phyloP scores from a whole-genome alignment of 2,329 filamentous ascomycete genomes.

The Xylariomycetidae sp. region DNA sequence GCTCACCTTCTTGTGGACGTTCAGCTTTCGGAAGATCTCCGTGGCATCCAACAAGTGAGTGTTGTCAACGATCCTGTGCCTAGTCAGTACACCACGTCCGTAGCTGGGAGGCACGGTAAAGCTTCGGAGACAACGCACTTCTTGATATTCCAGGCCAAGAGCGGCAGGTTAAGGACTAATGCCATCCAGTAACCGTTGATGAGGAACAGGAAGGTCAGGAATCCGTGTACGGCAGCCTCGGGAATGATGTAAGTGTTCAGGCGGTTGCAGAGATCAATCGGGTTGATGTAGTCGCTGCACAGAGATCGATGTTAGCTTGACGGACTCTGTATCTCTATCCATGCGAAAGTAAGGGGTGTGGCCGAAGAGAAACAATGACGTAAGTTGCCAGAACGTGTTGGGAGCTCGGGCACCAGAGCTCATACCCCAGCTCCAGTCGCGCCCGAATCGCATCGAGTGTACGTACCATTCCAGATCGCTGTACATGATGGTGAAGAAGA shows the following conservation, averaged over 20 bases:
- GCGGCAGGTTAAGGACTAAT: constrained; percentile 82
- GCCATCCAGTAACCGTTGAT: constrained; percentile 99
- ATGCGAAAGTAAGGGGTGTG: constrained; percentile 1
- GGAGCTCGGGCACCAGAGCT: constrained; percentile 6
- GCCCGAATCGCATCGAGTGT: neutral
- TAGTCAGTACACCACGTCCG: constrained; percentile 14
- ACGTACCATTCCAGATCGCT: constrained; percentile 97
- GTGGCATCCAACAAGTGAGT: constrained; percentile 95
- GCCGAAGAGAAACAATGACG: constrained; percentile 14
- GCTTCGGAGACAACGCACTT: constrained; percentile 60
- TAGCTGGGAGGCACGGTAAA: no score
- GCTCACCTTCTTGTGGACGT: constrained; percentile 93
- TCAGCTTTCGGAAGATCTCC: constrained; percentile 98
- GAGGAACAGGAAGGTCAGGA: constrained; percentile 91
- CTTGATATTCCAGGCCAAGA: constrained; percentile 91
- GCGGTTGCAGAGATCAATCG: constrained; percentile 99
- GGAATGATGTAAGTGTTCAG: constrained; percentile 99
- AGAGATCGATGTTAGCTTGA: constrained; percentile 21
- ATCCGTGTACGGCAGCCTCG: constrained; percentile 94
- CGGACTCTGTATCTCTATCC: neutral
- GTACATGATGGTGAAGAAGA: constrained; percentile 99
- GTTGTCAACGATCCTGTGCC: constrained; percentile 83
- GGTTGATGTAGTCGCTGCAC: constrained; percentile 95
- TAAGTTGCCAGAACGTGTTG: constrained; percentile 12
- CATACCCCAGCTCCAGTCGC: no score